phyloP scores from a whole-genome alignment of 148 eudicot genomes.

The Camellia japonica region DNA sequence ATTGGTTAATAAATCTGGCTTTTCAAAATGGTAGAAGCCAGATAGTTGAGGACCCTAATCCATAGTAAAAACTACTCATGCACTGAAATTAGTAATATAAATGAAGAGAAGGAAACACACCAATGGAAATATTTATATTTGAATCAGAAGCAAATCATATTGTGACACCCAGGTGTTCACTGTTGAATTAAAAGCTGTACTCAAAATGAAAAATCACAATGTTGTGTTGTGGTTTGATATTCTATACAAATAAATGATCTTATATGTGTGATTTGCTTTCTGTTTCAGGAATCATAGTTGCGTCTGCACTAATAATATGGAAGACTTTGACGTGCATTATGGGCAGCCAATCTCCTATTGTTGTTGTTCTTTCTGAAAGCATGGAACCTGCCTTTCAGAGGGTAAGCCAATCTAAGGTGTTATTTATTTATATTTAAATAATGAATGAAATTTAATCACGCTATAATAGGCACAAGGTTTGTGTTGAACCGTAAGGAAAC shows the following conservation, averaged over 20 bases:
- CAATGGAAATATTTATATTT: background rate
- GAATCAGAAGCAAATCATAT: background rate
- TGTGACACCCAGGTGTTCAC: background rate
- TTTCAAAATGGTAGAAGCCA: background rate
- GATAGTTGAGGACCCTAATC: background rate
- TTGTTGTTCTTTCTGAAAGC: constrained; percentile 82
- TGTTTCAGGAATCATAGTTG: constrained; percentile 55
- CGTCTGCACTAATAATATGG: constrained; percentile 81
- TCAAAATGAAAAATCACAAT: background rate
- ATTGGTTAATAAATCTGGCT: background rate
- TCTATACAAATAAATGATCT: background rate
- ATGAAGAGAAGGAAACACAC: background rate
- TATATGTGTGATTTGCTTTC: constrained; percentile 1
- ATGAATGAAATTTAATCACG: background rate
- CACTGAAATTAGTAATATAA: background rate
- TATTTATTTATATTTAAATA: background rate
- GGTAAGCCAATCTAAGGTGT: constrained; percentile 24
- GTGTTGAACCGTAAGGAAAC: background rate
- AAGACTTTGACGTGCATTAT: constrained; percentile 69
- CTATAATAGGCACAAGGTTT: background rate
- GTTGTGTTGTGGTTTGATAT: background rate
- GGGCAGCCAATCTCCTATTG: constrained; percentile 80
- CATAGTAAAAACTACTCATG: background rate
- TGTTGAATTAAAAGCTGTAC: background rate
- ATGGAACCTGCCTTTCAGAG: constrained; percentile 83